Evolutionary conservation across 2,329 filamentous ascomycete species (phyloP), one percentile per base, ranked within the genome.

Genomic region (Mollisia scopiformis): DNA sequence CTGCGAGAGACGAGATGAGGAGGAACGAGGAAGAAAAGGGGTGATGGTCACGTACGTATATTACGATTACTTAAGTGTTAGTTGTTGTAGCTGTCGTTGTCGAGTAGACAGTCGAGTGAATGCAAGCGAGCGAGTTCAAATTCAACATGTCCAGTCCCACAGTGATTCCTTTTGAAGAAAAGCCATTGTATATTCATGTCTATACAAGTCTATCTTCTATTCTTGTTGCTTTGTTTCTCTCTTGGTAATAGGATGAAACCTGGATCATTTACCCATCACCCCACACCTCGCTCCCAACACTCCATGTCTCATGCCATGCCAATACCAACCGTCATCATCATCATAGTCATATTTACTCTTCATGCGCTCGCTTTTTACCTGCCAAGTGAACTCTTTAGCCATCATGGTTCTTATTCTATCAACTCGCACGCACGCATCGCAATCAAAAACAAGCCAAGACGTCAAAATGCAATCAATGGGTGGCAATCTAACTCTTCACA

Each of bases 401-500:
- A 41, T 61, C 43, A 37, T 8, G 16, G 8, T 51, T 51, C 49
- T 30, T 30, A n/a, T n/a, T 30, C 30, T 23, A 51, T 31, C 27
- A 51, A 51, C 28, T 27, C 43, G 43, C 43, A 16, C 43, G 43
- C 43, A 47, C 23, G 39, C n/a, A 23, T 43, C 7, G 21, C n/a
- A 43, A 43, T 19, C 16, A 43, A 43, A 33, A 25, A 41, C 57
- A 47, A 31, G 33, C n/a, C 46, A 55, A 25, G 21, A 28, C 16
- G 37, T 37, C 23, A 27, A 55, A 52, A 55, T 49, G 37, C 39
- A 57, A 23, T 30, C 41, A 28, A 16, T 31, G 53, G 39, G 46
- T 62, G 35, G 61, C 60, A 58, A 67, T 73, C 70, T 73, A 75
- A 69, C 66, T 82, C 86, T 92, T 96, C 72, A 93, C 79, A 69